Conservation (phyloP, 129 eudicot genomes). For the Solidago caesia region DNA sequence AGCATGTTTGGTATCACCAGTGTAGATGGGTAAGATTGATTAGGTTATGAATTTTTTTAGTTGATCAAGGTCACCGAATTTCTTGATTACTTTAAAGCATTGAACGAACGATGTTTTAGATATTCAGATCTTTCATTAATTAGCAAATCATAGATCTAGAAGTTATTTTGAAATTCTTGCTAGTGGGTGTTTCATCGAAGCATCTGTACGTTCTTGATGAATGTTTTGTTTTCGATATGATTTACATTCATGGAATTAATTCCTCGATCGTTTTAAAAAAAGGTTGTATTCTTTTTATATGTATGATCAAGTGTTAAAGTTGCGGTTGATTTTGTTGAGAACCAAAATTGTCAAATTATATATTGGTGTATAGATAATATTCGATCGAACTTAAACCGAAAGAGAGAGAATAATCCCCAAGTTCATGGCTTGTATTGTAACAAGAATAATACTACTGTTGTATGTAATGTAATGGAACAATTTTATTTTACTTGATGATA, state of each 20-base stretch:
- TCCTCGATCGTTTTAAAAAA: neutral
- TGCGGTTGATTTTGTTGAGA: neutral
- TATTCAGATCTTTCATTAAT: neutral
- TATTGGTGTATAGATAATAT: constrained; percentile 5
- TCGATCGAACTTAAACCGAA: constrained; percentile 4
- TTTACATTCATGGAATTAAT: constrained; percentile 19
- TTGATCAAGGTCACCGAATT: no score
- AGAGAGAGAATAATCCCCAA: constrained; percentile 16
- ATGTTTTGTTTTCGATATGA: constrained; percentile 3
- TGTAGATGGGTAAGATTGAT: no score
- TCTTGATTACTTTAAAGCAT: no score
- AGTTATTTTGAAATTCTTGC: neutral
- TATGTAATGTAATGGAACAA: constrained; percentile 4
- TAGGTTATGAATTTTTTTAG: no score
- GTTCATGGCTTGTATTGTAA: neutral
- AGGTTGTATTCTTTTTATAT: constrained; percentile 3
- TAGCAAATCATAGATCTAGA: neutral
- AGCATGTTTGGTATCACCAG: no score
- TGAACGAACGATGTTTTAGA: no score
- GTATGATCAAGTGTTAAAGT: neutral
- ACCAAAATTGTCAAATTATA: constrained; percentile 11
- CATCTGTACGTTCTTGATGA: constrained; percentile 26
- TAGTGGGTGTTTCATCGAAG: constrained; percentile 21
- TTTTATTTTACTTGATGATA: neutral
- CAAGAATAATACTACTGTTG: neutral